Evolutionary conservation across 1,284 basidiomycete species (phyloP).

Genomic region (Phellopilus nigrolimitatus): DNA sequence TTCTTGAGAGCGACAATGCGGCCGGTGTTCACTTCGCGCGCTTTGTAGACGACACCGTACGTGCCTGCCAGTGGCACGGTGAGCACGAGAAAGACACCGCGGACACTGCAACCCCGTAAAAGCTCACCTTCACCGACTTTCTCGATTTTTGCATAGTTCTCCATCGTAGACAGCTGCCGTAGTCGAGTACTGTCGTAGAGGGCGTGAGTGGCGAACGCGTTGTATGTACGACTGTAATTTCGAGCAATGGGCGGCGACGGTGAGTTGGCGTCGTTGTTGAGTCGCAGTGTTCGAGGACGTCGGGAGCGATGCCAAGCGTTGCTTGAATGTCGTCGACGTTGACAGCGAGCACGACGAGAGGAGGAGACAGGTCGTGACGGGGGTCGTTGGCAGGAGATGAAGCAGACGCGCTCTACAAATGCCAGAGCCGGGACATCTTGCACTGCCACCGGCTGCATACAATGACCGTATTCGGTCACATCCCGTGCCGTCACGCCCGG

Average conservation of each 20-base stretch:
- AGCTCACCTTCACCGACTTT: slow-evolving; percentile 51
- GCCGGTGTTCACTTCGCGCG: slow-evolving; percentile 69
- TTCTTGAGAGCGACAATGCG: slow-evolving; percentile 93
- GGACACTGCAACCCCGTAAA: slow-evolving; percentile 20
- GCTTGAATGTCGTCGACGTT: background rate
- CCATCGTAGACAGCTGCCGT: slow-evolving; percentile 4
- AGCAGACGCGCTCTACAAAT: background rate
- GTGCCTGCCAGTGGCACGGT: slow-evolving; percentile 59
- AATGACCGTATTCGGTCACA: background rate
- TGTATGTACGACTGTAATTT: background rate
- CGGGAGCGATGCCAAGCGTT: background rate
- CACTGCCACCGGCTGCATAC: background rate
- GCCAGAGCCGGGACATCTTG: background rate
- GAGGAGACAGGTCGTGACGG: slow-evolving; percentile 1
- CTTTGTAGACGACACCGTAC: slow-evolving; percentile 98
- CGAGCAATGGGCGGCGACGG: background rate
- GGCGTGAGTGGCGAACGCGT: background rate
- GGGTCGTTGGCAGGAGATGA: background rate
- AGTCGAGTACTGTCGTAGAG: background rate
- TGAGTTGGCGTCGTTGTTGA: too few relatives aligned
- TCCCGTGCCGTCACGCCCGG: background rate
- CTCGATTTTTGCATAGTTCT: slow-evolving; percentile 36
- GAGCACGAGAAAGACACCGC: slow-evolving; percentile 13
- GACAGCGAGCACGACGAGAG: background rate
- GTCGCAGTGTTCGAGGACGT: background rate